Evolutionary conservation across 2,329 filamentous ascomycete species (phyloP), one percentile per base, ranked within the genome.

Genomic region (Malbranchea zuffiana): DNA sequence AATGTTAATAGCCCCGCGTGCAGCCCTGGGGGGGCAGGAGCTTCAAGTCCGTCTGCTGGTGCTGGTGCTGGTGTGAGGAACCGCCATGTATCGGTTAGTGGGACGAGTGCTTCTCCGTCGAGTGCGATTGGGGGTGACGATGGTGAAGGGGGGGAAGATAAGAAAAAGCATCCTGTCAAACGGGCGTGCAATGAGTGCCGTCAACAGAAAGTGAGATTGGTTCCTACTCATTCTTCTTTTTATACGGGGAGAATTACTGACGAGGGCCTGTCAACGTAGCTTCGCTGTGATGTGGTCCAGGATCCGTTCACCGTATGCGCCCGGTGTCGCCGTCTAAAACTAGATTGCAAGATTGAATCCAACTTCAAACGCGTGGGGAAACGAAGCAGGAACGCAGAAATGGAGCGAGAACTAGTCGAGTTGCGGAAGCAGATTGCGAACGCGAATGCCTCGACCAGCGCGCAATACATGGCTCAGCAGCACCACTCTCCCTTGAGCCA

Each of bases 301-400:
- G 73, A 78, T 30, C 75, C 75, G 7, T 80, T 75, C 58, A 64
- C 65, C 42, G 65, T 69, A 35, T 81, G 76, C 57, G 68, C 67
- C 24, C 68, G 76, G 43, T 81, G 76, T 56, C 63, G 67, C 44
- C 77, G 77, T 47, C 67, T 79, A 40, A 69, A 68, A 42, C 69
- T 80, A 25, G 65, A 68, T 37, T 80, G 77, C 59, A 74, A 75
- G 50, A 78, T 81, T 54, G 75, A 80, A 50, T 71, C 74, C 43
- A 76, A 76, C 56, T 81, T 80, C 63, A 80, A 78, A 60, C 70
- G 77, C 43, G 62, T 80, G 21, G 76, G 75, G 32, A 80, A 80
- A 60, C 68, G 76, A 40, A 79, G 74, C 45, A 63, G 75, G 63
- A 67, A 79, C 69, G 72, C 75, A 54, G 63, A 73, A 59, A 68